Evolutionary conservation across 352 stramenopile genomes (phyloP).

Genomic region (Albugo laibachii): DNA sequence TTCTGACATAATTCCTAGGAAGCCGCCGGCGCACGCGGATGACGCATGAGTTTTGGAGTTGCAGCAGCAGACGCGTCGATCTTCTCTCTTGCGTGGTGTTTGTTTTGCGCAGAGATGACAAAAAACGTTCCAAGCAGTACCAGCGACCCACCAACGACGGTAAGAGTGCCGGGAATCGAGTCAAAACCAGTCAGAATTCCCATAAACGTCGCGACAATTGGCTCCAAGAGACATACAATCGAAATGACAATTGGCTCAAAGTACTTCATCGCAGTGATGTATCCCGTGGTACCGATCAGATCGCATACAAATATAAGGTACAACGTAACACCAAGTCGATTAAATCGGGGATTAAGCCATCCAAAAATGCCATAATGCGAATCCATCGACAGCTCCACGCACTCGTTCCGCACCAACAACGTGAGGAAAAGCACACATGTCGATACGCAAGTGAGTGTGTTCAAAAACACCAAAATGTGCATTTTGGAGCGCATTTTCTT

Average conservation of each 20-base stretch:
- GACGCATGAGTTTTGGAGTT: conserved; percentile 44
- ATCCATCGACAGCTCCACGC: conserved; percentile 36
- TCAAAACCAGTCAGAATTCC: conserved; percentile 57
- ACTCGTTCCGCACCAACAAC: conserved; percentile 31
- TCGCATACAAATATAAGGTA: conserved; percentile 80
- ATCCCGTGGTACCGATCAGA: conserved; percentile 74
- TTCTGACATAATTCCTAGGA: no score
- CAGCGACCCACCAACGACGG: conserved; percentile 46
- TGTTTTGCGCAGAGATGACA: conserved; percentile 52
- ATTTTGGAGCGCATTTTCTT: conserved; percentile 58
- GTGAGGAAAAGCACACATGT: conserved; percentile 31
- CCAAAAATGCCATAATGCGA: conserved; percentile 59
- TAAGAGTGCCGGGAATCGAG: conserved; percentile 37
- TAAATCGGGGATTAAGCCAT: conserved; percentile 34
- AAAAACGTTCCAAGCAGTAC: conserved; percentile 62
- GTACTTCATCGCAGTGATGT: conserved; percentile 85
- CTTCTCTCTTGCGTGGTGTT: conserved; percentile 62
- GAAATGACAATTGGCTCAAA: conserved; percentile 82
- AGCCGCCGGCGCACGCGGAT: conserved; percentile 14
- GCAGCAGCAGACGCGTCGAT: conserved; percentile 26
- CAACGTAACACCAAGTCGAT: conserved; percentile 45
- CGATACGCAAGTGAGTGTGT: conserved; percentile 28
- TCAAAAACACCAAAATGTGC: conserved; percentile 52
- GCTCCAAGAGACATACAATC: conserved; percentile 75
- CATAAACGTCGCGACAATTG: conserved; percentile 61